Base-by-base conservation (phyloP, 495 filamentous ascomycete genomes). In the Penicillium odoratum region DNA sequence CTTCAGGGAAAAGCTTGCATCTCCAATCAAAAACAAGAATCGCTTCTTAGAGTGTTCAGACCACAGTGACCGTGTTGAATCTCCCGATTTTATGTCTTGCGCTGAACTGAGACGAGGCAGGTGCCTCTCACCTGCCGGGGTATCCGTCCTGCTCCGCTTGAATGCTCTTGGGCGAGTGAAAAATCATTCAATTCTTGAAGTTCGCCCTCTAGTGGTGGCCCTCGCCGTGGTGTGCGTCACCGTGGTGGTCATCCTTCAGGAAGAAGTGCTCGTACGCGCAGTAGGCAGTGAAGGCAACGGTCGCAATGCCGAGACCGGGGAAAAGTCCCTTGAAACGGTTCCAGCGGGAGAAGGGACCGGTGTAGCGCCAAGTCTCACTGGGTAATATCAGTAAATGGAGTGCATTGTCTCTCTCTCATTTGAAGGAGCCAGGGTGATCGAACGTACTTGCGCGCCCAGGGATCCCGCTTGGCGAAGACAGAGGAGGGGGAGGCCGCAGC, bases 341-440 rank as follows among this genome's bases (percentile, higher is more conserved):
- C 72, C 75, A 89, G 52, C 93, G 84, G 55, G 85, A 86, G 82
- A 97, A 98, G 43, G 85, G 88, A 62, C 93, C 95, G 48, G 85
- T 85, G 78, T 95, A 97, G 65, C 94, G 86, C 94, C 94, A 98
- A 69, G 88, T 79, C 75, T 98, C 94, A 59, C 94, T 98, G 71
- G 45, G 50, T 42, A 31, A 7, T 15, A 46, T 73, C 48, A 67
- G 65, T 46, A 60, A 33, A 59, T 18, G 15, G 34, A 29, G 28
- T 38, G 34, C 31, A 53, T 53, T 55, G 58, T 42, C 26, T 21
- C 33, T 21, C 21, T 21, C 21, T 21, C 21, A 21, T 21, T 1
- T 52, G 28, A 13, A 55, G 36, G 15, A 29, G 15, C 28, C 40
- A 34, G 33, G 9, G 43, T 26, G 29, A 44, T 42, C 15, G 51